A percentile compares a stretch with the other conserved stretches of the same genome.
Conservation (phyloP, 169 alveolate species). For the Hepatocystis sp. region DNA sequence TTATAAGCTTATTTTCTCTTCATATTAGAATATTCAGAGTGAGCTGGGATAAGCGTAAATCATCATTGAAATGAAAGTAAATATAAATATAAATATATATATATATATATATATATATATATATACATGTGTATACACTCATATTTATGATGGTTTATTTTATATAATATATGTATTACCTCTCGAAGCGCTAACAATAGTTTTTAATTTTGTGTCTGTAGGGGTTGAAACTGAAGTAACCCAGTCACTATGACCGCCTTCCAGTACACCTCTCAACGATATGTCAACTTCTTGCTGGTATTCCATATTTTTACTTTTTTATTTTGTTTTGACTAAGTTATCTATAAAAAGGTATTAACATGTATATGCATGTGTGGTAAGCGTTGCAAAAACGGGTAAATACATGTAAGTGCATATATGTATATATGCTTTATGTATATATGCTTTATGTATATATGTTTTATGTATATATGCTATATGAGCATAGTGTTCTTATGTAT, state of each 20-base stretch:
- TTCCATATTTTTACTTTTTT: conserved; percentile 28
- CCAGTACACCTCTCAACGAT: conserved; percentile 89
- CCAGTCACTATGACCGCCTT: conserved; percentile 96
- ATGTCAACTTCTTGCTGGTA: conserved; percentile 78
- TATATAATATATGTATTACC: conserved; percentile 77
- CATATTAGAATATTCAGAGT: conserved; percentile 60
- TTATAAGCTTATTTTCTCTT: conserved; percentile 57
- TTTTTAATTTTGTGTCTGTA: conserved; percentile 88
- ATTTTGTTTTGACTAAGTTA: conserved; percentile 13
- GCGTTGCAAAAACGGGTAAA: background rate
- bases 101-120: too few species aligned
- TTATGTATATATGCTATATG: background rate
- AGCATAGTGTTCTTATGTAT: too few species aligned
- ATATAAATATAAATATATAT: too few species aligned
- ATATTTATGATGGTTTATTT: background rate
- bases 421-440: conserved; percentile 2
- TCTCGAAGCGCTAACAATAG: conserved; percentile 94
- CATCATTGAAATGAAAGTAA: conserved; percentile 65
- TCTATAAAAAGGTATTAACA: background rate
- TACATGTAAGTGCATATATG: conserved; percentile 4
- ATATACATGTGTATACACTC: background rate
- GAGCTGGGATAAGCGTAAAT: conserved; percentile 73
- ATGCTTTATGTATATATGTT: background rate
- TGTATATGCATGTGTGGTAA: conserved; percentile 1
- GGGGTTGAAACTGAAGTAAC: conserved; percentile 96